These are phyloP conservation scores for Saturnispora serradocipensis DNA, from an alignment of 805 yeast genomes.

Conservation along the genomic window DNA sequence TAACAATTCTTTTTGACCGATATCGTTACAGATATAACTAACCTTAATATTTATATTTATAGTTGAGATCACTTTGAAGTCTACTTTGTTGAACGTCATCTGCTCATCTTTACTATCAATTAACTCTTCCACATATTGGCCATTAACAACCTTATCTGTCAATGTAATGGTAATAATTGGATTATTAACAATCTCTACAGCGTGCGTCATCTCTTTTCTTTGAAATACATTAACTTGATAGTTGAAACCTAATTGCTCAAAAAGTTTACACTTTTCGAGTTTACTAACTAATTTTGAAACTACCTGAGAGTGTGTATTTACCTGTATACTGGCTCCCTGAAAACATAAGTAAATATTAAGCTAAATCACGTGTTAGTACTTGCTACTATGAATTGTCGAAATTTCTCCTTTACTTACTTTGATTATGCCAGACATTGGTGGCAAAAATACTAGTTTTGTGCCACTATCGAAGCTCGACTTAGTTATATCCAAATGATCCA, in stretches of 20 bases:
- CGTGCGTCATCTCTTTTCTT: not conserved
- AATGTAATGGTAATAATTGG: slow-evolving; percentile 1
- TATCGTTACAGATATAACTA: not conserved
- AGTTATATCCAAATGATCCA: not conserved
- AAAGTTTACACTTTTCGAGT: not conserved
- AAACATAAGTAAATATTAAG: not conserved
- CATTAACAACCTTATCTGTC: slow-evolving; percentile 8
- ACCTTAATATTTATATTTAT: slow-evolving; percentile 6
- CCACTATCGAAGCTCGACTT: not conserved
- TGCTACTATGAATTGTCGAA: not conserved
- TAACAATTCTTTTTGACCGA: slow-evolving; percentile 3
- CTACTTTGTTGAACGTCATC: slow-evolving; percentile 5
- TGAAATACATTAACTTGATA: not conserved
- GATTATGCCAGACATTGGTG: not conserved
- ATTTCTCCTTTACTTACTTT: not conserved
- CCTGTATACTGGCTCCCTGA: not conserved
- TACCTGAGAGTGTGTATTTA: not conserved
- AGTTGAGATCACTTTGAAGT: not conserved
- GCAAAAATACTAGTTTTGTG: not conserved
- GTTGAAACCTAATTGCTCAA: not conserved
- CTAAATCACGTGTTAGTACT: not conserved
- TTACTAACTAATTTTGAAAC: not conserved
- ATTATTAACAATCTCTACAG: not conserved
- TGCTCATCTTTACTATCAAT: slow-evolving; percentile 9
- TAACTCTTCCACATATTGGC: slow-evolving; percentile 7